Evolutionary conservation across 192 early-diverging fungal genomes (phyloP), one percentile per base, ranked within the genome.

Genomic region (Glomus cerebriforme): DNA sequence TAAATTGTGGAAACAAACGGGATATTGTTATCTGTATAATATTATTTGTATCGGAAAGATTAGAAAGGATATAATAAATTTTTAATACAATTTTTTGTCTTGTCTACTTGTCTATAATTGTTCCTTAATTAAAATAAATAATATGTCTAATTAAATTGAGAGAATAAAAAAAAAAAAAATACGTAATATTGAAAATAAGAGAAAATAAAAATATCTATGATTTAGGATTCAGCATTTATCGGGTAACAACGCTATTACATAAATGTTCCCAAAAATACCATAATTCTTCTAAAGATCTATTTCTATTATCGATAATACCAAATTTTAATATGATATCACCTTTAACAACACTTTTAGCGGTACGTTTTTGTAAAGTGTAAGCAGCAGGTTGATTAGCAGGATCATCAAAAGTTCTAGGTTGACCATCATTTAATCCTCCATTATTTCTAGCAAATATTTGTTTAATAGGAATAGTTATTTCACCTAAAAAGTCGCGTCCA

Each of bases 401-500:
- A 76, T 91, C 89, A 54, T 91, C 87, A 77, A 83, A 87, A 65
- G 82, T 75, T 70, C 84, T 85, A 0, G 85, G 82, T n/a, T 67
- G 37, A 17, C 83, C 80, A 59, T 85, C 82, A 34, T 78, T 78
- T 35, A 67, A n/a, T 29, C 77, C 77, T 27, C 77, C 77, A 59
- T 58, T 69, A 58, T 78, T 78, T 49, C 77, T 67, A 24, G 59
- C 79, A 79, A 90, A 85, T 32, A 94, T n/a, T 67, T 59, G 77
- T 39, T 59, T 78, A 37, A 95, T 83, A 1, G 93, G 88, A 12
- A 95, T 85, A 39, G 80, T 79, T 4, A 93, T 45, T 58, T 89
- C 85, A 6, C 93, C 93, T 80, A 95, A 82, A 81, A 92, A 95
- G 26, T 78, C 77, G 17, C 90, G 86, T 29, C 81, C 60, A 69